Evolutionary conservation across 805 yeast species (phyloP).

Genomic region (Cyberlindnera americana): DNA sequence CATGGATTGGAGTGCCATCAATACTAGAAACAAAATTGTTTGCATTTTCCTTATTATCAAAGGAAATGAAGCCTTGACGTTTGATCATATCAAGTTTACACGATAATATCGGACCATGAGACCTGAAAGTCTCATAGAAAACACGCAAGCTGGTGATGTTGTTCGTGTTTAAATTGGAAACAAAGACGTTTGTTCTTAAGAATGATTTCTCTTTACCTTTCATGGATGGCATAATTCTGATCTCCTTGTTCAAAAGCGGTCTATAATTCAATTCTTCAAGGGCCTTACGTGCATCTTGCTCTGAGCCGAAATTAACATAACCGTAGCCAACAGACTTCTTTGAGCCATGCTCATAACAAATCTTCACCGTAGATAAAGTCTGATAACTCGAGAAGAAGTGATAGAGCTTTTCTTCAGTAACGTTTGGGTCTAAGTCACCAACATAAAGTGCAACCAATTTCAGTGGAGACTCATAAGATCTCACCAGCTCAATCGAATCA

Average conservation of each 20-base stretch:
- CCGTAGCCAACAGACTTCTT: slow-evolving; percentile 68
- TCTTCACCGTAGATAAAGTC: slow-evolving; percentile 53
- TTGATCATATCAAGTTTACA: slow-evolving; percentile 38
- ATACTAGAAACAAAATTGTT: slow-evolving; percentile 30
- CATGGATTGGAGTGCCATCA: slow-evolving; percentile 30
- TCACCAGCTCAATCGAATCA: slow-evolving; percentile 19
- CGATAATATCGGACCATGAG: slow-evolving; percentile 42
- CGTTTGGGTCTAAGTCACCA: slow-evolving; percentile 53
- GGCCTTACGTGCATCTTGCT: slow-evolving; percentile 52
- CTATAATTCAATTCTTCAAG: slow-evolving; percentile 54
- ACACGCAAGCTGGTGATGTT: slow-evolving; percentile 36
- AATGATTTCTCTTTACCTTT: slow-evolving; percentile 38
- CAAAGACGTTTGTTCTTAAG: slow-evolving; percentile 48
- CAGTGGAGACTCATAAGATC: slow-evolving; percentile 10
- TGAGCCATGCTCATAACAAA: slow-evolving; percentile 53
- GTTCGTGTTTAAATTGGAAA: slow-evolving; percentile 37
- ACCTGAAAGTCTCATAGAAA: slow-evolving; percentile 48
- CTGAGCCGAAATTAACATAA: slow-evolving; percentile 56
- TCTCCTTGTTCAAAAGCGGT: slow-evolving; percentile 37
- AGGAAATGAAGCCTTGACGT: slow-evolving; percentile 39
- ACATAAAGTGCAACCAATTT: slow-evolving; percentile 40
- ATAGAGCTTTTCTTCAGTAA: slow-evolving; percentile 47
- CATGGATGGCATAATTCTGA: slow-evolving; percentile 54
- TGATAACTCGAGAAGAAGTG: slow-evolving; percentile 40
- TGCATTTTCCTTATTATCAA: slow-evolving; percentile 33